These are phyloP conservation scores for Vitis vinifera DNA, from an alignment of 164 flowering plant genomes.

Conservation along the genomic window DNA sequence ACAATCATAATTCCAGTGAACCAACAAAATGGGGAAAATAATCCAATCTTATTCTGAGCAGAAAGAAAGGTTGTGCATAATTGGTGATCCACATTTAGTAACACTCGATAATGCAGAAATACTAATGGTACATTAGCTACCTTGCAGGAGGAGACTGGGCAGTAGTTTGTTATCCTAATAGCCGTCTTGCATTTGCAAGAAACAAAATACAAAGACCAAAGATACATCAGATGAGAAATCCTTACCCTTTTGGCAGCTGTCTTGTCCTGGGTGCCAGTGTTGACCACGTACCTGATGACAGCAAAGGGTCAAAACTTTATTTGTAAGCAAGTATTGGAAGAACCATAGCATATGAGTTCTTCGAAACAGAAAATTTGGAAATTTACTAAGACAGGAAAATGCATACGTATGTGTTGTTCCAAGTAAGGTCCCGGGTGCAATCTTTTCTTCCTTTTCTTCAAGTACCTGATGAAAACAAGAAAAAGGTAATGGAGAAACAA, in stretches of 20 bases:
- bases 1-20: constrained; percentile 1
- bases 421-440: constrained; percentile 88
- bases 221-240: not conserved
- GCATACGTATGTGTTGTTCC: constrained; percentile 89
- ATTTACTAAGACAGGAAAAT: not conserved
- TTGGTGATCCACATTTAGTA: too few relatives aligned
- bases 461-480: constrained; percentile 53
- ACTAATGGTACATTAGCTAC: too few relatives aligned
- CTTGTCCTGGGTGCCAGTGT: constrained; percentile 75
- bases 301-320: not conserved
- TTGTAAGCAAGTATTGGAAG: not conserved
- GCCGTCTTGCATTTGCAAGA: not conserved
- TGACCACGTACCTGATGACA: constrained; percentile 57
- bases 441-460: constrained; percentile 86
- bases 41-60: too few relatives aligned
- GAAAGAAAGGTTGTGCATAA: too few relatives aligned
- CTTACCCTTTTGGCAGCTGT: constrained; percentile 84
- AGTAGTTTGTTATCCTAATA: not conserved
- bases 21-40: not conserved
- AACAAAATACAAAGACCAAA: not conserved
- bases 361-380: not conserved
- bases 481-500: not conserved
- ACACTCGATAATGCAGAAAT: too few relatives aligned
- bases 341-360: not conserved
- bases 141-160: too few relatives aligned